Percentiles rank a stretch among this genome's conserved stretches.
These are phyloP conservation scores for Calcarisporium arbuscula DNA, from an alignment of 2,329 filamentous ascomycete genomes.

Conservation along the genomic window DNA sequence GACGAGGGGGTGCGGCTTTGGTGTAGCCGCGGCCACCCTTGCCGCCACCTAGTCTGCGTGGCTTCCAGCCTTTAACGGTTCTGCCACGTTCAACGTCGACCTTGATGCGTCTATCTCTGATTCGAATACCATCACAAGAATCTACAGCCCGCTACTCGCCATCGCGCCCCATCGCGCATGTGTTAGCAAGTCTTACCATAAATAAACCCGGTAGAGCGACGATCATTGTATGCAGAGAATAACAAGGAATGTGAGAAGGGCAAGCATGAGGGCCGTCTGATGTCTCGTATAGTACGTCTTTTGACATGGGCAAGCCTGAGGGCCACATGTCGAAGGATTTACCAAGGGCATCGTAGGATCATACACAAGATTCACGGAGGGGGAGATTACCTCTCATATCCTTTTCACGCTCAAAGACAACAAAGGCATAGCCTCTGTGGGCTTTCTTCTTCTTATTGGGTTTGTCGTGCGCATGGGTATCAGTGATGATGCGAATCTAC, in stretches of 20 bases:
- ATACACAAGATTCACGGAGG: too few species aligned
- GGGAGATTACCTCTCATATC: slow-evolving; percentile 93
- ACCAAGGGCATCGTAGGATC: slow-evolving; percentile 15
- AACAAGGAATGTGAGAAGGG: slow-evolving; percentile 36
- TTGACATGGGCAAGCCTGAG: slow-evolving; percentile 35
- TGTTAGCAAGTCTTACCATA: slow-evolving; percentile 65
- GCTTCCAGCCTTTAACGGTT: slow-evolving; percentile 90
- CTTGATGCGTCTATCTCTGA: slow-evolving; percentile 86
- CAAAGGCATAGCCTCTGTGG: slow-evolving; percentile 89
- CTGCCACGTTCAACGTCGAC: slow-evolving; percentile 95
- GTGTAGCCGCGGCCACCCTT: slow-evolving; percentile 91
- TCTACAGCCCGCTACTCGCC: slow-evolving; percentile 81
- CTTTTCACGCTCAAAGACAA: slow-evolving; percentile 94
- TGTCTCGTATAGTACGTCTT: slow-evolving; percentile 40
- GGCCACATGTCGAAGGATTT: slow-evolving; percentile 28
- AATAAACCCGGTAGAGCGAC: slow-evolving; percentile 4
- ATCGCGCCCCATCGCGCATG: slow-evolving; percentile 51
- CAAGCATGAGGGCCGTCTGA: slow-evolving; percentile 50
- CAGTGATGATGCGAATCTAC: slow-evolving; percentile 81
- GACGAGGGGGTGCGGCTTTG: slow-evolving; percentile 67
- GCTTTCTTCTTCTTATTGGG: slow-evolving; percentile 74
- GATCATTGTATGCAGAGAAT: slow-evolving; percentile 12
- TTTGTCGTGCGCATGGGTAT: slow-evolving; percentile 63
- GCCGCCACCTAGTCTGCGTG: slow-evolving; percentile 83
- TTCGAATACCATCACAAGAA: slow-evolving; percentile 75